Evolutionary conservation across 2,329 filamentous ascomycete genomes (phyloP).

Genomic region (Arthrocladium fulminans): DNA sequence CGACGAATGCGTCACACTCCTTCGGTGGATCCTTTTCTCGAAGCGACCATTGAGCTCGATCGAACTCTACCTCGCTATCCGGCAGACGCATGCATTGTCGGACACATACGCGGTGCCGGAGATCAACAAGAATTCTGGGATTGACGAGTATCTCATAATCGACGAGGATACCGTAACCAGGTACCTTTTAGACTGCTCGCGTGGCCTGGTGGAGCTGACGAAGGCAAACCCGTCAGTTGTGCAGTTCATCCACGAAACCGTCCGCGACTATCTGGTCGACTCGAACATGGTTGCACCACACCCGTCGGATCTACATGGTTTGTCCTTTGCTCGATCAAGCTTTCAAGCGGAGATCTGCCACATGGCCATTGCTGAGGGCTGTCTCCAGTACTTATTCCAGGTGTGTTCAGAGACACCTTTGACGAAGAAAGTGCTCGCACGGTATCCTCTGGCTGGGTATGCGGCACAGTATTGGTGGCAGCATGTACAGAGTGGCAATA

Average conservation of each 20-base stretch:
- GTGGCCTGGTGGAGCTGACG: slow-evolving; percentile 36
- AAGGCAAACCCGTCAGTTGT: slow-evolving; percentile 27
- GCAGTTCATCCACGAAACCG: slow-evolving; percentile 39
- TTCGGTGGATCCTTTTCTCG: slow-evolving; percentile 47
- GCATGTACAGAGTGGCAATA: background rate
- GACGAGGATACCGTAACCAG: slow-evolving; percentile 52
- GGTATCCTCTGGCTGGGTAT: background rate
- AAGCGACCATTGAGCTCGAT: slow-evolving; percentile 33
- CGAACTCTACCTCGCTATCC: slow-evolving; percentile 42
- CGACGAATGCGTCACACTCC: slow-evolving; percentile 18
- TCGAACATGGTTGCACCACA: slow-evolving; percentile 64
- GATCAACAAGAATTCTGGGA: background rate
- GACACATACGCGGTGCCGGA: too few relatives aligned
- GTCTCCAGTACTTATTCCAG: too few relatives aligned
- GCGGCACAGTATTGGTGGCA: slow-evolving; percentile 2
- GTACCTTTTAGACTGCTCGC: slow-evolving; percentile 38
- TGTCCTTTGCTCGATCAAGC: too few relatives aligned
- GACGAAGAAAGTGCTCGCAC: background rate
- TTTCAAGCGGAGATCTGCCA: slow-evolving; percentile 9
- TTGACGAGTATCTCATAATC: background rate
- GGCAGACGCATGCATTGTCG: too few relatives aligned
- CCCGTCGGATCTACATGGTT: slow-evolving; percentile 60
- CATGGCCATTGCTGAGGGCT: slow-evolving; percentile 8
- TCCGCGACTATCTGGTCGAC: slow-evolving; percentile 48
- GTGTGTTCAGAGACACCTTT: slow-evolving; percentile 2